Evolutionary conservation across 331 rosid genomes (phyloP).

Genomic region (Saraca asoca): DNA sequence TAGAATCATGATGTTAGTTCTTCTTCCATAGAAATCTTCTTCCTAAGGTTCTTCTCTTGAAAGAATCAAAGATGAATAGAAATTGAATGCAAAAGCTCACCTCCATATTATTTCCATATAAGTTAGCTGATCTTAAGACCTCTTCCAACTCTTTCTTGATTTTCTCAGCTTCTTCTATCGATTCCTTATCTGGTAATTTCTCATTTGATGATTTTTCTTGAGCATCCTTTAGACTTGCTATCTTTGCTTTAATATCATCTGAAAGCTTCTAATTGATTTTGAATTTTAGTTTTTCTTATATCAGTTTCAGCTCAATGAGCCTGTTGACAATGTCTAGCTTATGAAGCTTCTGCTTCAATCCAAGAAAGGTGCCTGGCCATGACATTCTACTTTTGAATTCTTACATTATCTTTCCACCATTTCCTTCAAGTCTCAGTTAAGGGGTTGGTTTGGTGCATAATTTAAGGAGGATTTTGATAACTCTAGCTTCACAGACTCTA

Average conservation of each 20-base stretch:
- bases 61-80: no score
- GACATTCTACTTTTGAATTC: conserved; percentile 51
- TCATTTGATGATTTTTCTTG: conserved; percentile 40
- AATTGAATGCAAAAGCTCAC: no score
- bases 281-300: conserved; percentile 41
- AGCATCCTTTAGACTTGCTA: conserved; percentile 41
- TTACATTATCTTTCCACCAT: conserved; percentile 50
- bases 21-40: no score
- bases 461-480: conserved; percentile 37
- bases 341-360: conserved; percentile 59
- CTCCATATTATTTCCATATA: no score
- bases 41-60: no score
- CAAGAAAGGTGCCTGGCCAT: conserved; percentile 48
- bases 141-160: conserved; percentile 41
- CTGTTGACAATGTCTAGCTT: conserved; percentile 42
- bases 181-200: conserved; percentile 36
- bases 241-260: conserved; percentile 43
- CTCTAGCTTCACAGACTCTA: conserved; percentile 45
- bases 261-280: conserved; percentile 56
- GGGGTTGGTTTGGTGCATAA: conserved; percentile 40
- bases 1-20: conserved; percentile 54
- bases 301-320: conserved; percentile 42
- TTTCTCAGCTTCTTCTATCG: conserved; percentile 40
- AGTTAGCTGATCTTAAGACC: conserved; percentile 51
- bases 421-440: conserved; percentile 41